phyloP scores from a whole-genome alignment of 176 grass and related monocot genomes.

The Chrysopogon serrulatus region DNA sequence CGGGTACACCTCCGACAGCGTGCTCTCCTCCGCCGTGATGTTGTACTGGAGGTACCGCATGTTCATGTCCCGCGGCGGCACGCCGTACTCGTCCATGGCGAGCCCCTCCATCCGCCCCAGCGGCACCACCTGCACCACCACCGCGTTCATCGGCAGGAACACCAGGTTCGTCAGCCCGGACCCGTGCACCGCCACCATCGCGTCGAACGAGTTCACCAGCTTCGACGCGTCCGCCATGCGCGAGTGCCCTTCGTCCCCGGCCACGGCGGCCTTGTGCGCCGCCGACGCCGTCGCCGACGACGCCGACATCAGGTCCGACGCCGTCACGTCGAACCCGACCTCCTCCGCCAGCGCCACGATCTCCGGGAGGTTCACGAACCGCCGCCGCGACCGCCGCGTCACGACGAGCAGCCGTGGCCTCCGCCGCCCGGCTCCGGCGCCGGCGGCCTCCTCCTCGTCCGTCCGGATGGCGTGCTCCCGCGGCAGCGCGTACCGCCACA shows the following conservation, averaged over 20 bases:
- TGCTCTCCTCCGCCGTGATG: slow-evolving; percentile 73
- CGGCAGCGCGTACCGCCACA: slow-evolving; percentile 48
- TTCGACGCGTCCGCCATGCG: slow-evolving; percentile 14
- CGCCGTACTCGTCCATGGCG: slow-evolving; percentile 65
- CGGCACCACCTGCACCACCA: slow-evolving; percentile 81
- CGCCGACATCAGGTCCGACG: slow-evolving; percentile 23
- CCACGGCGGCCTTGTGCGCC: not conserved
- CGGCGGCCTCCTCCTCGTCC: slow-evolving; percentile 1
- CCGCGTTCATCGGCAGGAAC: slow-evolving; percentile 77
- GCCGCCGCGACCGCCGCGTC: slow-evolving; percentile 29
- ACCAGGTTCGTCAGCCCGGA: slow-evolving; percentile 74
- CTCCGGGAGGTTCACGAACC: slow-evolving; percentile 56
- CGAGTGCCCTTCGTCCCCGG: not conserved
- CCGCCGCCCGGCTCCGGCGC: not conserved
- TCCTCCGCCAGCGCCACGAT: slow-evolving; percentile 45
- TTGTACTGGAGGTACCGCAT: slow-evolving; percentile 84
- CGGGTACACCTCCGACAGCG: slow-evolving; percentile 60
- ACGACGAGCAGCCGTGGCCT: slow-evolving; percentile 48
- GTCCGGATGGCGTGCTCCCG: slow-evolving; percentile 47
- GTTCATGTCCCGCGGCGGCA: slow-evolving; percentile 73
- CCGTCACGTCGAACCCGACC: slow-evolving; percentile 62
- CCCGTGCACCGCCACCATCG: slow-evolving; percentile 76
- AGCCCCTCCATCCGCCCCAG: slow-evolving; percentile 58
- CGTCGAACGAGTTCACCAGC: slow-evolving; percentile 67
- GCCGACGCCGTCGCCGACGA: not conserved